Evolutionary conservation across 2,329 filamentous ascomycete species (phyloP).

Genomic region (Colletotrichum sidae): DNA sequence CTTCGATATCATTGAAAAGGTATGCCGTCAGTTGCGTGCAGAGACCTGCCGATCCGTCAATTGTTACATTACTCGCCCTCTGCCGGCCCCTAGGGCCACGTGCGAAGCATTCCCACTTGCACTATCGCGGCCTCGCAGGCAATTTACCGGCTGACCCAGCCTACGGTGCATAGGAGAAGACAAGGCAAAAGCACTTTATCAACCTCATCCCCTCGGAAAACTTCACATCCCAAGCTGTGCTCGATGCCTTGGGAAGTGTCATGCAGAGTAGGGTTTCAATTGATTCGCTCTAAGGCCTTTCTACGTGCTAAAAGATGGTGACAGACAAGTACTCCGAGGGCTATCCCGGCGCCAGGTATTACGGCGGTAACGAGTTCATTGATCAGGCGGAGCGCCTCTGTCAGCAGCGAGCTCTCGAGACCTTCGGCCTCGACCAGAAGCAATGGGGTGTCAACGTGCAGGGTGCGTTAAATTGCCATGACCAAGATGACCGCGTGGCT

Average conservation of each 20-base stretch:
- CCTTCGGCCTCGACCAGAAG: slow-evolving; percentile 84
- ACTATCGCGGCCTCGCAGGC: too few species aligned
- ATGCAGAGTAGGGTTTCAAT: slow-evolving; percentile 83
- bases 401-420: slow-evolving; percentile 88
- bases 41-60: neutral
- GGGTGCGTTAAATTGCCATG: slow-evolving; percentile 1
- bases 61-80: too few species aligned
- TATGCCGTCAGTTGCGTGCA: slow-evolving; percentile 52
- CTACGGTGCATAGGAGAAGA: slow-evolving; percentile 79
- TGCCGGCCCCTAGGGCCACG: too few species aligned
- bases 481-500: too few species aligned
- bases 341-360: slow-evolving; percentile 95
- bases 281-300: neutral
- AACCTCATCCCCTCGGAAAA: slow-evolving; percentile 97
- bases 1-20: slow-evolving; percentile 91
- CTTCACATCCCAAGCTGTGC: slow-evolving; percentile 92
- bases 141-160: slow-evolving; percentile 12
- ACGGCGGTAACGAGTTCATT: slow-evolving; percentile 96
- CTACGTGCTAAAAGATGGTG: slow-evolving; percentile 45
- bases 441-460: slow-evolving; percentile 99
- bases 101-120: too few species aligned
- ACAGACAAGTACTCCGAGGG: slow-evolving; percentile 98
- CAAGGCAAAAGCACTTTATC: slow-evolving; percentile 96
- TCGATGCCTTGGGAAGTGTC: slow-evolving; percentile 90
- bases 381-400: slow-evolving; percentile 90